Evolutionary conservation across 2,329 filamentous ascomycete genomes (phyloP).

Genomic region (Hypocrella siamensis): DNA sequence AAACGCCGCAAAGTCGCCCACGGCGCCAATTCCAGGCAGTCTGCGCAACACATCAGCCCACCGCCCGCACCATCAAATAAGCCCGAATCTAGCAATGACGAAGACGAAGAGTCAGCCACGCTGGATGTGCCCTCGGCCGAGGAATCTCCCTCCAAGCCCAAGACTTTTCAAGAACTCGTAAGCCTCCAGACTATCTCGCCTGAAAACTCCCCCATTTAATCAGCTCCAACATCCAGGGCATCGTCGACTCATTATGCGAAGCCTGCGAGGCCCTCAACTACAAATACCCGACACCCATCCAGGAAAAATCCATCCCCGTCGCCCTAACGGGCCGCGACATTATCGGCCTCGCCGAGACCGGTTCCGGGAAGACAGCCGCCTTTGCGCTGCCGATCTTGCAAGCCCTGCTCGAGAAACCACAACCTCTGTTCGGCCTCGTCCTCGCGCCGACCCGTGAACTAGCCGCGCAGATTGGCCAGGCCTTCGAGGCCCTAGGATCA

Average conservation of each 20-base stretch:
- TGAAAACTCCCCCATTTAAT: too few relatives aligned
- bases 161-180: constrained; percentile 53
- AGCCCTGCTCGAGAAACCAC: constrained; percentile 74
- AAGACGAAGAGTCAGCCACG: constrained; percentile 17
- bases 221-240: constrained; percentile 35
- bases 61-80: too few relatives aligned
- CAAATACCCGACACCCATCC: constrained; percentile 78
- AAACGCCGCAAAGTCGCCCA: constrained; percentile 27
- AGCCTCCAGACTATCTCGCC: too few relatives aligned
- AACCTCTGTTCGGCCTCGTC: constrained; percentile 74
- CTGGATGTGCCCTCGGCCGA: constrained; percentile 16
- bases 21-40: constrained; percentile 6
- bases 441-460: constrained; percentile 88
- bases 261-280: constrained; percentile 73
- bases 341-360: constrained; percentile 89
- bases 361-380: constrained; percentile 88
- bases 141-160: constrained; percentile 20
- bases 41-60: not conserved
- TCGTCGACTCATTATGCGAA: constrained; percentile 78
- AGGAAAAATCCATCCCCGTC: constrained; percentile 66
- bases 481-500: constrained; percentile 76
- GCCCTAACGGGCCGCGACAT: constrained; percentile 72
- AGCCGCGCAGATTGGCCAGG: constrained; percentile 77
- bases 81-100: constrained; percentile 3
- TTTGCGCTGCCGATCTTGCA: constrained; percentile 91